Evolutionary conservation across 176 grass and related monocot species (phyloP), one percentile per base, ranked within the genome.

Genomic region (Oryza meridionalis): DNA sequence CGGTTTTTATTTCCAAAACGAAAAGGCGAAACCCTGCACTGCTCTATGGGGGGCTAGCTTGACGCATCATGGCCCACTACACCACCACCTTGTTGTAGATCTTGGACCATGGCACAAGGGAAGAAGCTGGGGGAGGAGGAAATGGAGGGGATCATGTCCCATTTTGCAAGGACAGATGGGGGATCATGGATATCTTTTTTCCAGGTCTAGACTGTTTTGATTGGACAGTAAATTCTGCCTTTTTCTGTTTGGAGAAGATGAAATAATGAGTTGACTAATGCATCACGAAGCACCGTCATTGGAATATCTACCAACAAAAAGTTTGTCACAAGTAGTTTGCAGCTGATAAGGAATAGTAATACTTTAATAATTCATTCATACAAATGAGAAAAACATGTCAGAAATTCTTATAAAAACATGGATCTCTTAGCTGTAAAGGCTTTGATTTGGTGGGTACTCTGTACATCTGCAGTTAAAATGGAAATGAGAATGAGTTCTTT

Each of bases 51-150:
- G 21, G 2, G 2, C 27, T 35, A 44, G 55, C 24, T 66, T 55
- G 88, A 55, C 53, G 5, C 16, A 2, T 13, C 38, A 58, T 79
- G 87, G 61, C 76, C 87, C 87, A 81, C 47, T 37, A 58, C 55
- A 9, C 47, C 16, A 26, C 13, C 29, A 46, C 22, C 44, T 73
- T 70, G 35, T 86, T 25, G 35, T 47, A 31, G 73, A 86, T 86
- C 84, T 79, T 69, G 88, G 88, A 83, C 88, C 88, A 76, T 62
- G 58, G 58, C 77, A 29, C 76, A 32, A 59, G 26, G 76, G 76
- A 4, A 17, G 82, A 73, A 73, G 50, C 31, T 55, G 67, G 25
- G 24, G 43, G 11, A 15, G 6, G 55, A 38, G 46, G 42, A 42
- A 31, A 81, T 46, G 78, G 71, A 45, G 17, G 53, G 19, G 42